Evolutionary conservation across 495 filamentous ascomycete species (phyloP), one percentile per base, ranked within the genome.

Genomic region (Xylona heveae): DNA sequence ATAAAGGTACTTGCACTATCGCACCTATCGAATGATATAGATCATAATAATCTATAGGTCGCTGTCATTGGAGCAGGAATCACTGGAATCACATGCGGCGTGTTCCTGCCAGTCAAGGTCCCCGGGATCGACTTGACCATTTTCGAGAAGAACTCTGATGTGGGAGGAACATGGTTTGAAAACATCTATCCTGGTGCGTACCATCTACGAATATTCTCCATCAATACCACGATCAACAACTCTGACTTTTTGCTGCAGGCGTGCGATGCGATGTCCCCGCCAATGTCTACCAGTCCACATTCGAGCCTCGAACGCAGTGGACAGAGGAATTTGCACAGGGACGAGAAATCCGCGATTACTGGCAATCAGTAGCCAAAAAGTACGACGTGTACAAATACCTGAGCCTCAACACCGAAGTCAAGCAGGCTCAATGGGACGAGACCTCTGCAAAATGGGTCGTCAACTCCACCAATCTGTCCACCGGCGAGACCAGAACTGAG

Each of bases 201-300:
- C 12, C n/a, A n/a, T n/a, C n/a, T n/a, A n/a, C n/a, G n/a, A n/a
- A n/a, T n/a, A n/a, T n/a, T n/a, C n/a, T n/a, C n/a, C n/a, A n/a
- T n/a, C n/a, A n/a, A n/a, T n/a, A n/a, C n/a, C n/a, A n/a, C n/a
- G n/a, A n/a, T n/a, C n/a, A n/a, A n/a, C n/a, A n/a, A n/a, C n/a
- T n/a, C n/a, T n/a, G n/a, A n/a, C n/a, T n/a, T n/a, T n/a, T n/a
- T n/a, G n/a, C n/a, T n/a, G n/a, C n/a, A n/a, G n/a, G n/a, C 1
- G 59, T 68, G 5, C 47, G 59, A 25, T 71, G 65, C 37, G 74
- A 79, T 47, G 67, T 77, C n/a, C 71, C 71, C 5, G 58, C 75
- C 1, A 72, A 80, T 53, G 65, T 65, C 9, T 80, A 80, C 43
- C 71, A 76, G 42, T 64, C 64, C 2, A 63, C 59, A 13, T 78